These are phyloP conservation scores for Rhizopogon vinicolor DNA, from an alignment of 768 basidiomycete species.

Conservation along the genomic window DNA sequence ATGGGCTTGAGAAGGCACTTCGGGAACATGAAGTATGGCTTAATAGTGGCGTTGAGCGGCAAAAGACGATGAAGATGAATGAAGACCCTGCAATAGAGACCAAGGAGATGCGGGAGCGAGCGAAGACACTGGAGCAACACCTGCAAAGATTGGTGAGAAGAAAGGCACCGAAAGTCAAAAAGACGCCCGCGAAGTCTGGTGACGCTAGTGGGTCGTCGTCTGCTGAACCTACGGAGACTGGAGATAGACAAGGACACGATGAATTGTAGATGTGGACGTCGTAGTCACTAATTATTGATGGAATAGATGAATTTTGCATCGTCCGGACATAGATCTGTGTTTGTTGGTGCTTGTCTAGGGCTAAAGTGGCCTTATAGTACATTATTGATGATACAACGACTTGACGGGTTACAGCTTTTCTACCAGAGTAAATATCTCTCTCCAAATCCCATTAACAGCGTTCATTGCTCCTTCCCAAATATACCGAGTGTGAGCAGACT, in stretches of 20 bases:
- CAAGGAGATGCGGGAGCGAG: slow-evolving; percentile 79
- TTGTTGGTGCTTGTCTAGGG: slow-evolving; percentile 19
- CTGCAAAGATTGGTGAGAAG: slow-evolving; percentile 64
- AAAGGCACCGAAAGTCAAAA: slow-evolving; percentile 62
- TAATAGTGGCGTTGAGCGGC: slow-evolving; percentile 73
- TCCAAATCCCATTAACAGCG: background rate
- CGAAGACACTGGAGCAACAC: slow-evolving; percentile 74
- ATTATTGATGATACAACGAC: background rate
- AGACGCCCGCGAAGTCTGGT: slow-evolving; percentile 32
- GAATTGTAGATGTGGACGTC: slow-evolving; percentile 19
- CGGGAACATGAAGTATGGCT: slow-evolving; percentile 85
- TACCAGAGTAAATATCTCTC: background rate
- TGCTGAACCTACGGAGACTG: slow-evolving; percentile 14
- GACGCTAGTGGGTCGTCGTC: slow-evolving; percentile 9
- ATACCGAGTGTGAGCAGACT: background rate
- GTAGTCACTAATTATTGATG: background rate
- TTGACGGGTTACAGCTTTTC: background rate
- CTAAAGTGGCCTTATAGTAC: background rate
- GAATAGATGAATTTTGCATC: slow-evolving; percentile 12
- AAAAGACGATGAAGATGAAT: slow-evolving; percentile 66
- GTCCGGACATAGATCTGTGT: slow-evolving; percentile 5
- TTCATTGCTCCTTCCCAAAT: background rate
- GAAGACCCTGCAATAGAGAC: slow-evolving; percentile 87
- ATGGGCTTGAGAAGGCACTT: slow-evolving; percentile 68
- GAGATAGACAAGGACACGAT: slow-evolving; percentile 22